Conservation (phyloP, 2,329 filamentous ascomycete genomes). For the Monosporascus ibericus region DNA sequence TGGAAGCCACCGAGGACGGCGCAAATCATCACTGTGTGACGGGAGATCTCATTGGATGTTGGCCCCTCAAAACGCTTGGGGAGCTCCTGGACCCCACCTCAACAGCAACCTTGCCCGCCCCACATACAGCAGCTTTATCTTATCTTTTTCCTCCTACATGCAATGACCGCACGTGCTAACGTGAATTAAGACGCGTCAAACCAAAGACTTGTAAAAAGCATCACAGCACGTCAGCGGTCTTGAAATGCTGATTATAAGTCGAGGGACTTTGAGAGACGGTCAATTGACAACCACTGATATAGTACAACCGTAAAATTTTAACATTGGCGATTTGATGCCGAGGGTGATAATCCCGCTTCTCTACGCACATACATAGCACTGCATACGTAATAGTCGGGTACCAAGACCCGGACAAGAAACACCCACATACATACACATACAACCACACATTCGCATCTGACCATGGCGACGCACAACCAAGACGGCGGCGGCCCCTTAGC, state of each 20-base stretch:
- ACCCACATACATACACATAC: conserved; percentile 3
- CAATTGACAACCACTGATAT: not conserved
- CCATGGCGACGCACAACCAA: conserved; percentile 5
- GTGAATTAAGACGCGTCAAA: no score
- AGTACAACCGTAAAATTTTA: not conserved
- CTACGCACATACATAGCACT: no score
- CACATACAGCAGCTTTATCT: not conserved
- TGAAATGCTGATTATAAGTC: not conserved
- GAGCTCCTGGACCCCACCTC: no score
- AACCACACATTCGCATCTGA: conserved; percentile 1
- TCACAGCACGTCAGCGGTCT: not conserved
- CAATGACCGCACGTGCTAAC: no score
- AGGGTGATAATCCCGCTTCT: not conserved
- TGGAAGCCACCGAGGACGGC: no score
- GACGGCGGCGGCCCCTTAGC: conserved; percentile 8
- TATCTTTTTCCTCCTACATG: not conserved
- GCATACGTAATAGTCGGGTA: not conserved
- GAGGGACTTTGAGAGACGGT: not conserved
- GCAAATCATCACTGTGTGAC: no score
- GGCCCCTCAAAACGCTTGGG: no score
- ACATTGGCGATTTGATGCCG: not conserved
- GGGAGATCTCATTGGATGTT: no score
- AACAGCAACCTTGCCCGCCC: no score
- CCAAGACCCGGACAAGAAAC: no score
- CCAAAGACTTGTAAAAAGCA: no score